Evolutionary conservation across 1,284 basidiomycete species (phyloP), one percentile per base, ranked within the genome.

Genomic region (Rhodotorula sp.): DNA sequence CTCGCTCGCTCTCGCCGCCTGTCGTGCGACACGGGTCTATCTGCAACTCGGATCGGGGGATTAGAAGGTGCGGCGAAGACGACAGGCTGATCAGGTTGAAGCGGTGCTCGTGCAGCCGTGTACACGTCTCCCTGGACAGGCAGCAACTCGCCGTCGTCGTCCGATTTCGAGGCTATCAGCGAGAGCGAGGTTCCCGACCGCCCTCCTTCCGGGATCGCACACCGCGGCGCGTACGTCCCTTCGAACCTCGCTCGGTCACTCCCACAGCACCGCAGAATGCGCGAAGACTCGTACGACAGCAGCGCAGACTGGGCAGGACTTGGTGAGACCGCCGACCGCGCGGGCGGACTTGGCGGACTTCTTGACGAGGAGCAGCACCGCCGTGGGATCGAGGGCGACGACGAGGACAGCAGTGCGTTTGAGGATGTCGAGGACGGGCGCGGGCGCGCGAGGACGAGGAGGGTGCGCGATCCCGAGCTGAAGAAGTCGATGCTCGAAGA

Each of bases 401-500:
- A 62, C 19, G 70, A 57, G 20, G 58, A 57, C 59, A 60, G 59
- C 49, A 60, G 59, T 27, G 59, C 59, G 4, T 39, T 60, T 20
- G 59, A 60, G 34, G 59, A 60, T 20, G 59, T 39, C 11, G 68
- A 63, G 3, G 64, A 64, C 19, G 63, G 32, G 10, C 30, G 71
- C 2, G 71, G 71, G 1, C 54, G 71, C 30, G 67, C 67, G 4
- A 62, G 71, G 46, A 73, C 71, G 10, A 27, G 68, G 9, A 15
- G 64, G 20, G 34, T 39, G 24, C 27, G 60, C 36, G 71, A 73
- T 34, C 71, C 71, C 1, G 65, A 67, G 27, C 53, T 67, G 24
- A 67, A 65, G 53, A 53, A 58, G 30, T 59, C 55, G 24, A 56
- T 73, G 62, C 62, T 70, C 47, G 71, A 73, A 36, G 71, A 73